Conservation (phyloP, 2,329 filamentous ascomycete species). For the Septoria linicola region DNA sequence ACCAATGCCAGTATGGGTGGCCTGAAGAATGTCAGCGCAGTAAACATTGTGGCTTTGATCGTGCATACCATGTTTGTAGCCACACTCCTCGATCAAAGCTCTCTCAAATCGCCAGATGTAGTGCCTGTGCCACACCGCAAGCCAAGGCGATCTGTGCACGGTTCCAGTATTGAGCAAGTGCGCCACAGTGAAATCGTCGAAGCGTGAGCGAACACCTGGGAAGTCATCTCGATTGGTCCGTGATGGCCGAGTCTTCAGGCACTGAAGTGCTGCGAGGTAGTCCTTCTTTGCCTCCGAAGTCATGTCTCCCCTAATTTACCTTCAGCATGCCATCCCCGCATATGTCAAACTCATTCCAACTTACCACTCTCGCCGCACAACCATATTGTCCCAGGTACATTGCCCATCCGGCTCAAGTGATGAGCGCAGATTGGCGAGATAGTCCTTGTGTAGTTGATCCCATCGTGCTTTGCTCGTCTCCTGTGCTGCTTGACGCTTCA, state of each 20-base stretch:
- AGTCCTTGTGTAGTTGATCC: conserved; percentile 16
- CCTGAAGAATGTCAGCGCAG: not conserved
- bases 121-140: conserved; percentile 20
- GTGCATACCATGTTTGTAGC: conserved; percentile 28
- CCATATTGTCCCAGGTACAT: conserved; percentile 26
- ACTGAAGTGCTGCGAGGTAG: conserved; percentile 23
- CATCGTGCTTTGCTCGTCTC: conserved; percentile 14
- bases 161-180: conserved; percentile 14
- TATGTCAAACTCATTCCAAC: not conserved
- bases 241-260: conserved; percentile 22
- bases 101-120: conserved; percentile 27
- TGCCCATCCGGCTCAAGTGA: conserved; percentile 16
- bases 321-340: not conserved
- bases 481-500: conserved; percentile 3
- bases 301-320: conserved; percentile 23
- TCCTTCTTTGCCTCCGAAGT: conserved; percentile 15
- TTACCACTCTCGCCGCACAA: conserved; percentile 23
- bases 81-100: conserved; percentile 38
- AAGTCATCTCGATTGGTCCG: conserved; percentile 13
- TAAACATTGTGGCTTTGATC: too few relatives aligned
- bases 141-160: conserved; percentile 22
- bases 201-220: conserved; percentile 24
- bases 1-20: conserved; percentile 55
- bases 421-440: conserved; percentile 12
- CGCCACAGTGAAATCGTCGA: conserved; percentile 27